A percentile compares a stretch with the other conserved stretches of the same genome.
Evolutionary conservation across 176 grass and related monocot genomes (phyloP).

Genomic region (Lolium rigidum): DNA sequence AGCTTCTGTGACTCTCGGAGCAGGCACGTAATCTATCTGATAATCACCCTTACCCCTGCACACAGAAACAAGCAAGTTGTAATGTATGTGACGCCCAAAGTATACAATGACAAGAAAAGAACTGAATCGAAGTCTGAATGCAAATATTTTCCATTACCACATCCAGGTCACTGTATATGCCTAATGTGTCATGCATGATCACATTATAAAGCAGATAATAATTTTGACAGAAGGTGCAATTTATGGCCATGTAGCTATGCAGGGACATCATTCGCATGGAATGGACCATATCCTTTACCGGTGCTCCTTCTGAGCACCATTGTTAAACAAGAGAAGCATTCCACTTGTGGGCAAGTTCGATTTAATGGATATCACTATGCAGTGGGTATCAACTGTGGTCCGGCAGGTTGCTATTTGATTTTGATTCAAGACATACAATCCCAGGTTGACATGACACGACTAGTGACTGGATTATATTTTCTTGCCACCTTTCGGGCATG

Average conservation of each 20-base stretch:
- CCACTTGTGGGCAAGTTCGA: not conserved
- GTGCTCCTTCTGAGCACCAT: not conserved
- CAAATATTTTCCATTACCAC: constrained; percentile 4
- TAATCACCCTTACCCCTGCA: constrained; percentile 88
- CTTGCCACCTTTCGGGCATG: not conserved
- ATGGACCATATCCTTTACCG: not conserved
- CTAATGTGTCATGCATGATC: not conserved
- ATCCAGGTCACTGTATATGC: not conserved
- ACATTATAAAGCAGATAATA: not conserved
- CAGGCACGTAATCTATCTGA: constrained; percentile 92
- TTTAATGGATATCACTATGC: not conserved
- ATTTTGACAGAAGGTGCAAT: not conserved
- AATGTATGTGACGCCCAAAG: not conserved
- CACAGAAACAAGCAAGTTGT: not conserved
- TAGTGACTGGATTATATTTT: not conserved
- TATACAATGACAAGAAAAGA: not conserved
- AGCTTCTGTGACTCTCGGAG: constrained; percentile 91
- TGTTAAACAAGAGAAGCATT: not conserved
- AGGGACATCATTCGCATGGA: not conserved
- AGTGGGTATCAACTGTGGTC: not conserved
- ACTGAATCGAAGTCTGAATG: not conserved
- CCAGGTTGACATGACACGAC: not conserved
- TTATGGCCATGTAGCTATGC: not conserved
- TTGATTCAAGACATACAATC: not conserved
- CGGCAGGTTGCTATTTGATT: not conserved